Base-by-base conservation (phyloP, 768 basidiomycete genomes). In the Psilocybe cubensis region DNA sequence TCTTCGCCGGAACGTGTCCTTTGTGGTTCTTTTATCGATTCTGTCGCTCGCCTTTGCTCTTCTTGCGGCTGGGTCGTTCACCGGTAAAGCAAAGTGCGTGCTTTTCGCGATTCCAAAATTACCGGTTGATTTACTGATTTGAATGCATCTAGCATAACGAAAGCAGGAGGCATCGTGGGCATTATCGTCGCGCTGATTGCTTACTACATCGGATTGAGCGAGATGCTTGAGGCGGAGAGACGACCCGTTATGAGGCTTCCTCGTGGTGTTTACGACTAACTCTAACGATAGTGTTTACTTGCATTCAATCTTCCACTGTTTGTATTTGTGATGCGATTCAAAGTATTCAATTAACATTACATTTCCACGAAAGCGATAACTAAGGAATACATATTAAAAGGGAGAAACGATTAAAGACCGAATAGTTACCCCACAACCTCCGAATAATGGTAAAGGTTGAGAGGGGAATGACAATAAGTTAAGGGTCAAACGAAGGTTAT, bases 151-250 rank as follows among this genome's bases (percentile, higher is more conserved):
- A 75, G 78, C 20, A 52, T 74, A 10, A 70, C 68, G 33, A 76
- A 72, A 35, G 77, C 72, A 0, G 81, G 79, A 14, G 79, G 79
- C 12, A 70, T 62, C 1, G 64, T 76, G 11, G 79, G 79, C 25
- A 67, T 79, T 44, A 65, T 76, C 10, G 76, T 74, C 1, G 77
- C 74, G 0, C 66, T 81, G 24, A 66, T 80, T 27, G 81, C 79
- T 1, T 81, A 74, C 63, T 82, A 82, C 59, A 76, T 78, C 49
- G 79, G 76, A 33, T 54, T 79, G 12, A 65, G 70, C 29, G 74
- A 79, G 40, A 58, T 82, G 58, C 61, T 81, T 38, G 62, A 63
- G 1, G 67, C 70, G 0, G 79, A 82, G 66, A 59, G 64, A 14
- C 62, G 65, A 14, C 68, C 78, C 3, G 42, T 77, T 28, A 24